Evolutionary conservation across 2,329 filamentous ascomycete genomes (phyloP).

Genomic region (Didymella arachidicola): DNA sequence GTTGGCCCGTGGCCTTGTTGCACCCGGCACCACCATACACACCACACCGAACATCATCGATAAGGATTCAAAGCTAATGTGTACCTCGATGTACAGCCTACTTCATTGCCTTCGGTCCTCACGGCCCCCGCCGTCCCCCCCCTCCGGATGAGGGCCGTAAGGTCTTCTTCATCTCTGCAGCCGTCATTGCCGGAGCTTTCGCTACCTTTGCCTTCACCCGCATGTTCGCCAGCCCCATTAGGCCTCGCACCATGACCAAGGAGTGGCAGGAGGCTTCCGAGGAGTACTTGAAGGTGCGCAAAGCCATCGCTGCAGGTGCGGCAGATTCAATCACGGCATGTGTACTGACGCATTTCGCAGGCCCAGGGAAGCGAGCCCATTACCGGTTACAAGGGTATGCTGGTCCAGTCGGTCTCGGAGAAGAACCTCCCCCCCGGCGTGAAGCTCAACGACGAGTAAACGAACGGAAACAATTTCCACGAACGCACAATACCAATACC

Average conservation of each 20-base stretch:
- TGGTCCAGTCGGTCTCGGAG: constrained; percentile 51
- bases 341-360: constrained; percentile 35
- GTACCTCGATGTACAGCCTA: constrained; percentile 72
- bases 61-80: constrained; percentile 33
- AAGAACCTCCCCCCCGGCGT: constrained; percentile 36
- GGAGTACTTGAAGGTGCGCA: constrained; percentile 87
- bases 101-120: constrained; percentile 97
- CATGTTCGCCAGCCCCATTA: constrained; percentile 68
- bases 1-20: constrained; percentile 29
- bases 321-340: constrained; percentile 1
- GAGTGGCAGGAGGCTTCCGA: constrained; percentile 97
- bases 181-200: constrained; percentile 72
- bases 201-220: constrained; percentile 77
- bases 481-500: constrained; percentile 43
- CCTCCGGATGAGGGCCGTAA: constrained; percentile 86
- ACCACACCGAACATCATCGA: constrained; percentile 20
- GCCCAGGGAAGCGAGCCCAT: constrained; percentile 50
- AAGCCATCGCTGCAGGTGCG: not conserved
- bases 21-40: constrained; percentile 18
- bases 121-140: constrained; percentile 84
- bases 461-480: constrained; percentile 29
- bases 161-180: constrained; percentile 74
- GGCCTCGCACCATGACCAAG: constrained; percentile 88
- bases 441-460: constrained; percentile 47
- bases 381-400: constrained; percentile 51